Percentiles rank a stretch among this genome's conserved stretches.
Conservation (phyloP, 148 eudicot genomes). For the Nyssa sinensis region DNA sequence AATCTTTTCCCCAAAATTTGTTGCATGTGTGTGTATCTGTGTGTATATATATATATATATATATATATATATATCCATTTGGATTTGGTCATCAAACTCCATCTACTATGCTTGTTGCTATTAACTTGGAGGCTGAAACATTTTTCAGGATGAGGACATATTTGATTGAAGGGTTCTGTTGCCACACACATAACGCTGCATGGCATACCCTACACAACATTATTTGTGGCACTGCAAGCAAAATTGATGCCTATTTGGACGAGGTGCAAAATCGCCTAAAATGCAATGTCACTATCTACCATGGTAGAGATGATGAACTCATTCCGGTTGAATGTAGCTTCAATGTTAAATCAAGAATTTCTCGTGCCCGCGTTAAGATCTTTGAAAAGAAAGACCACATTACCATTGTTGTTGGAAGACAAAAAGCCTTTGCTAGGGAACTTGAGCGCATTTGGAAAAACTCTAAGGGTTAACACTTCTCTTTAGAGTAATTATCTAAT, state of each 20-base stretch:
- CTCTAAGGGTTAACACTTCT: conserved; percentile 10
- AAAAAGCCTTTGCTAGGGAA: conserved; percentile 67
- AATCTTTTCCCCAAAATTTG: too few relatives aligned
- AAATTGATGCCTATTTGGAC: conserved; percentile 67
- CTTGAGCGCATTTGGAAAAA: conserved; percentile 76
- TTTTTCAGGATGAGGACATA: conserved; percentile 73
- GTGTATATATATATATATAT: too few relatives aligned
- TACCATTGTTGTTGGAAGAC: conserved; percentile 79
- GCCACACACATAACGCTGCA: conserved; percentile 89
- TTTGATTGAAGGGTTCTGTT: conserved; percentile 68
- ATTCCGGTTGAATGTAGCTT: conserved; percentile 83
- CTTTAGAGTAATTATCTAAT: too few relatives aligned
- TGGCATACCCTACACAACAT: conserved; percentile 97
- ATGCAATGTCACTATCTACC: conserved; percentile 57
- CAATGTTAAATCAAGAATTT: conserved; percentile 53
- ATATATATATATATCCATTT: not conserved
- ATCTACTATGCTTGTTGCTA: too few relatives aligned
- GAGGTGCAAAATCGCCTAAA: conserved; percentile 42
- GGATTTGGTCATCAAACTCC: too few relatives aligned
- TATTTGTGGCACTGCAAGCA: conserved; percentile 73
- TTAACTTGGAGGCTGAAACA: too few relatives aligned
- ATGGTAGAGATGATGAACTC: conserved; percentile 79
- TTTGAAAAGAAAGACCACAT: conserved; percentile 75
- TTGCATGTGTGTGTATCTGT: too few relatives aligned
- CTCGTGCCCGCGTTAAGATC: conserved; percentile 67